Percentiles rank a stretch among this genome's conserved stretches.
These are phyloP conservation scores for Citrus glauca DNA, from an alignment of 345 rosid species.

Conservation along the genomic window DNA sequence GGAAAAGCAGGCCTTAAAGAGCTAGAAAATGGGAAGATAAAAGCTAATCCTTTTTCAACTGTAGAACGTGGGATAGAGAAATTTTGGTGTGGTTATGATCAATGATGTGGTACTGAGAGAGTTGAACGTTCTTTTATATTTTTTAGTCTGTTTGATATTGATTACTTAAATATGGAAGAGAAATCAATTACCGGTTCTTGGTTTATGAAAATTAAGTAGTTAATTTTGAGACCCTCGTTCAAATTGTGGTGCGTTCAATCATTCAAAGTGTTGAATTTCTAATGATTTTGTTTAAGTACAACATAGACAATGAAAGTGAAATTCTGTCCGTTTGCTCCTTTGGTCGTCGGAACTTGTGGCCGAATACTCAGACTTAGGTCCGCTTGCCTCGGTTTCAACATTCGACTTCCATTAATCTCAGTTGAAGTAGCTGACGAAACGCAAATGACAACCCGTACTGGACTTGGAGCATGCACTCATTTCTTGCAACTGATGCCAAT, in stretches of 20 bases:
- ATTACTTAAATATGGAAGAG: slow-evolving; percentile 8
- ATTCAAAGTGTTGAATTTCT: too few species aligned
- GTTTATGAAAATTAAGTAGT: neutral
- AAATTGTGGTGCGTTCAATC: too few species aligned
- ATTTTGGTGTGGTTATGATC: slow-evolving; percentile 20
- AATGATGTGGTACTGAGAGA: slow-evolving; percentile 8
- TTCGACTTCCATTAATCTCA: too few species aligned
- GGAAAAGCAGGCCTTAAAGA: slow-evolving; percentile 32
- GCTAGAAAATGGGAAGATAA: slow-evolving; percentile 11
- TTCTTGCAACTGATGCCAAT: too few species aligned
- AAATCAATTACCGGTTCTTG: slow-evolving; percentile 6
- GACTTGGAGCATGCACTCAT: too few species aligned
- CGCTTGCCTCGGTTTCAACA: too few species aligned
- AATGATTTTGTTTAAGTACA: too few species aligned
- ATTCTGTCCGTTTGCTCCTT: neutral
- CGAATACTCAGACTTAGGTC: too few species aligned
- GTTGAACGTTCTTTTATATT: slow-evolving; percentile 16
- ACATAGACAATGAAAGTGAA: too few species aligned
- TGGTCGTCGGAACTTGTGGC: too few species aligned
- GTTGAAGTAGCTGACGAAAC: too few species aligned
- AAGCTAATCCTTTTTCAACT: neutral
- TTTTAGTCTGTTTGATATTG: slow-evolving; percentile 7
- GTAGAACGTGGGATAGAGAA: neutral
- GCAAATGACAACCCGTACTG: too few species aligned
- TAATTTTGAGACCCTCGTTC: neutral